Percentiles rank a stretch among this genome's conserved stretches.
Evolutionary conservation across 2,329 filamentous ascomycete genomes (phyloP).

Genomic region (Aspergillus sp.): DNA sequence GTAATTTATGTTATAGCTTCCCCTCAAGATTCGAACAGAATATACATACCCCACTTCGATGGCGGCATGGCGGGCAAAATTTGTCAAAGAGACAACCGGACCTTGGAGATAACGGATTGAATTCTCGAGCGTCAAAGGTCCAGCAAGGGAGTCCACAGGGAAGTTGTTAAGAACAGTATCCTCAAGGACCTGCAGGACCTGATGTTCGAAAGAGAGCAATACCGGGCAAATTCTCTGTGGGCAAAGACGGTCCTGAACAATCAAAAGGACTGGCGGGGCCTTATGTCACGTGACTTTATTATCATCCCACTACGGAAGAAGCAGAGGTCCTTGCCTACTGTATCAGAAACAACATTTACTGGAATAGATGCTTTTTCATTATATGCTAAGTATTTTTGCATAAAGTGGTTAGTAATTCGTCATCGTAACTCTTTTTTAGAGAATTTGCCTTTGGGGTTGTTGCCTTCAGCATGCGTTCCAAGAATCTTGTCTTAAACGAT

Average conservation of each 20-base stretch:
- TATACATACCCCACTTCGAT: conserved; percentile 43
- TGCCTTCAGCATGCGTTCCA: background rate
- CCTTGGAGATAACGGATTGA: background rate
- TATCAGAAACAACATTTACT: background rate
- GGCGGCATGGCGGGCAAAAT: conserved; percentile 34
- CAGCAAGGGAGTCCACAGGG: conserved; percentile 2
- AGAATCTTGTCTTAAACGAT: background rate
- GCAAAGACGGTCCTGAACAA: conserved; percentile 1
- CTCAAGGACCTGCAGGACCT: conserved; percentile 8
- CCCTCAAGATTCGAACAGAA: background rate
- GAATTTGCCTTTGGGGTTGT: background rate
- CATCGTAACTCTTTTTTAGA: conserved; percentile 17
- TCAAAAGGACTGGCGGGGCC: background rate
- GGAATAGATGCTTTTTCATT: conserved; percentile 11
- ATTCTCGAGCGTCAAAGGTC: conserved; percentile 3
- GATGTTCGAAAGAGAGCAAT: conserved; percentile 6
- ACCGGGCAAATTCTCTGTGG: conserved; percentile 22
- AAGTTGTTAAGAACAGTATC: conserved; percentile 1
- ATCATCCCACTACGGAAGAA: background rate
- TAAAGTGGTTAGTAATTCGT: conserved; percentile 16
- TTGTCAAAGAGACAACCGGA: conserved; percentile 4
- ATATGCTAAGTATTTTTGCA: conserved; percentile 13
- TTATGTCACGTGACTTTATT: background rate
- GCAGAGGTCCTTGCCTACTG: too few relatives aligned
- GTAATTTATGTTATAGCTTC: too few relatives aligned